Base-by-base conservation (phyloP, 2,329 filamentous ascomycete species). In the Diaporthe capsici region DNA sequence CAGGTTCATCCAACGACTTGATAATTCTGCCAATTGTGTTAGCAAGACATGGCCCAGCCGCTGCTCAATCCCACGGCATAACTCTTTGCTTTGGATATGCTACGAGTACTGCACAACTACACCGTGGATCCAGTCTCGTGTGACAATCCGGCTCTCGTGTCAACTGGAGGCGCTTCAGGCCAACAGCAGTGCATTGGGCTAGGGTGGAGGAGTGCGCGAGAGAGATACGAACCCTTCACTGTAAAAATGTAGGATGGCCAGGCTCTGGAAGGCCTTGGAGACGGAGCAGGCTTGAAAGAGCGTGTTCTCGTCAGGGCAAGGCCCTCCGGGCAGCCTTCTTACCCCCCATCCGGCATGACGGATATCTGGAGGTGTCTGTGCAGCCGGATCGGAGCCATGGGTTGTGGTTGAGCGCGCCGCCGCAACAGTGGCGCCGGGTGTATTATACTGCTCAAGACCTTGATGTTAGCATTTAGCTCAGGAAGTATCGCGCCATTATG, bases 221-320 rank as follows among this genome's bases (percentile, higher is more conserved):
- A 28, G 25, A 8, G 53, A 47, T 20, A 73, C 72, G 42, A 15
- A 49, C 31, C 74, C 74, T 53, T 75, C 70, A 37, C 74, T 75
- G n/a, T 68, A 13, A 13, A 73, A 70, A 49, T 70, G 74, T 22
- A 75, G 60, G 13, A 75, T 37, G 5, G 74, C 74, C 42, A 75
- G 61, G 61, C 74, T 73, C 60, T 75, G 74, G 53, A 75, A 75
- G 25, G 74, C 49, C 70, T 75, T 75, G 22, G 74, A 75, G 25
- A 75, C 53, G 9, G 74, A 75, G 53, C 70, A 73, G 28, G 74
- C 74, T 34, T 75, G 74, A 34, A 75, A 75, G n/a, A 75, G 71
- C 25, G 74, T 75, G 44, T 70, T 37, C 53, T 55, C 44, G 44
- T 75, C 74, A 39, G 67, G 73, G 60, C 44, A 13, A 13, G 60